These are phyloP conservation scores for Umbellularia californica DNA, from an alignment of 164 flowering plant species.

Conservation along the genomic window DNA sequence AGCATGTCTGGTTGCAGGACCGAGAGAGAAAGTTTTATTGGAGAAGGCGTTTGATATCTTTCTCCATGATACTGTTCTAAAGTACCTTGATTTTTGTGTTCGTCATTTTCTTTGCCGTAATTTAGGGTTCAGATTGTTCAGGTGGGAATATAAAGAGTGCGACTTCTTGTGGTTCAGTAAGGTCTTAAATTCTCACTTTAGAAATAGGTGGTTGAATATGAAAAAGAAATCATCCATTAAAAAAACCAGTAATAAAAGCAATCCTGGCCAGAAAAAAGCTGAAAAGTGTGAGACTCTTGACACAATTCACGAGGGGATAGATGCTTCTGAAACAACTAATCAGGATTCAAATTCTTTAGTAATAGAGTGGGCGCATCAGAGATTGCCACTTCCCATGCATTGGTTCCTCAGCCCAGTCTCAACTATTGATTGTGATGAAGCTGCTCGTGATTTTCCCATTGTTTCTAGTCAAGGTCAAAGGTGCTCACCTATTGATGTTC, in stretches of 20 bases:
- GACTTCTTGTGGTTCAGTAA: conserved; percentile 46
- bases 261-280: conserved; percentile 6
- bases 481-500: conserved; percentile 23
- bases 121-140: conserved; percentile 23
- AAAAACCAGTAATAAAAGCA: conserved; percentile 10
- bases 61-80: conserved; percentile 47
- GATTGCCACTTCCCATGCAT: conserved; percentile 83
- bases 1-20: conserved; percentile 49
- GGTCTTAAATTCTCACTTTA: conserved; percentile 55
- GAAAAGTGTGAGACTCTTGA: conserved; percentile 37
- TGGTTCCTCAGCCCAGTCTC: conserved; percentile 92
- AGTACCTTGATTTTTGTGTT: conserved; percentile 40
- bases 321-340: conserved; percentile 20
- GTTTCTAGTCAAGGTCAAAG: conserved; percentile 11
- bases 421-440: conserved; percentile 25
- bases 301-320: conserved; percentile 74
- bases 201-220: conserved; percentile 56
- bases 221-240: conserved; percentile 25
- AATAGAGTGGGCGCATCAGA: conserved; percentile 80
- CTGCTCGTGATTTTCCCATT: conserved; percentile 12
- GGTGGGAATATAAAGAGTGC: conserved; percentile 50
- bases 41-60: conserved; percentile 59
- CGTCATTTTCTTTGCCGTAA: conserved; percentile 25
- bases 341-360: conserved; percentile 27
- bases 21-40: conserved; percentile 44